These are phyloP conservation scores for Sugiyamaella lignohabitans DNA, from an alignment of 805 yeast genomes.

Conservation along the genomic window DNA sequence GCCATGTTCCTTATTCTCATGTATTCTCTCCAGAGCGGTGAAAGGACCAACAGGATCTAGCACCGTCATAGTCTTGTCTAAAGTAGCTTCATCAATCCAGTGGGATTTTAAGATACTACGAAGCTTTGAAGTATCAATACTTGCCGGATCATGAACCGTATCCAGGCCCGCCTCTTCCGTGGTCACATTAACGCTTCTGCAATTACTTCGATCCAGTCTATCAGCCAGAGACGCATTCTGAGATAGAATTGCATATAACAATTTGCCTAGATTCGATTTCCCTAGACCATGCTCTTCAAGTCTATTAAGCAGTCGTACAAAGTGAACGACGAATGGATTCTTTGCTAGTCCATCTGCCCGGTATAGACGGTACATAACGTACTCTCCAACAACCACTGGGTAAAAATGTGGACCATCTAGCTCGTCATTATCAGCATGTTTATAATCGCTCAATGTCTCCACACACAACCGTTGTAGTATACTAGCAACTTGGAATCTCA, in stretches of 20 bases:
- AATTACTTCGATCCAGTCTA: not conserved
- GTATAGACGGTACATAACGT: not conserved
- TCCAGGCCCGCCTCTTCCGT: not conserved
- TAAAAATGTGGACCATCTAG: not conserved
- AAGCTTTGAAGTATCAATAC: not conserved
- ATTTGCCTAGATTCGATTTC: not conserved
- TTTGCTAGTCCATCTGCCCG: not conserved
- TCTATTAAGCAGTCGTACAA: conserved; percentile 2
- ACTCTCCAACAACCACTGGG: not conserved
- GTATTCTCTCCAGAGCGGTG: not conserved
- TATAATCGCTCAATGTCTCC: too few species aligned
- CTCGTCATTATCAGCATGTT: not conserved
- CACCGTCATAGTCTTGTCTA: conserved; percentile 5
- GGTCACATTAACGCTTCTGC: not conserved
- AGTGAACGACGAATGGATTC: conserved; percentile 1
- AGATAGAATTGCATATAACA: not conserved
- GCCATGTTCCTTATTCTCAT: not conserved
- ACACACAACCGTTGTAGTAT: too few species aligned
- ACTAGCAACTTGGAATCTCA: too few species aligned
- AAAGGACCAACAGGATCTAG: not conserved
- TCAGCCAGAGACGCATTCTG: not conserved
- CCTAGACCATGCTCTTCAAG: not conserved
- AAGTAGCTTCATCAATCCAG: conserved; percentile 1
- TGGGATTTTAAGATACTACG: not conserved
- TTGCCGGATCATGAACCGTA: not conserved